phyloP scores from a whole-genome alignment of 495 filamentous ascomycete species.

The Amorphotheca resinae region DNA sequence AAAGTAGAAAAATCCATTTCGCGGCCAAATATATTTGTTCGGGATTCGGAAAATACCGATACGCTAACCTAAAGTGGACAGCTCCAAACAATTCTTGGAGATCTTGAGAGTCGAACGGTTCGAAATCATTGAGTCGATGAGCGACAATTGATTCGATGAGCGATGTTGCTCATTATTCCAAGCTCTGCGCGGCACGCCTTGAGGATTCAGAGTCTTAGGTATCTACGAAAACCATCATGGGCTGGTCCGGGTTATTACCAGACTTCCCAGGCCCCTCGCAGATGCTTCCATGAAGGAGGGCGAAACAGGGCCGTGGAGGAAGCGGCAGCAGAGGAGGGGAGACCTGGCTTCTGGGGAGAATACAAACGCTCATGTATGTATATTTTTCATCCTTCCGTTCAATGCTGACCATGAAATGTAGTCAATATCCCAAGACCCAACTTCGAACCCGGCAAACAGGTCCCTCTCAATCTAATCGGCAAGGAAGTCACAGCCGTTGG shows the following conservation, averaged over 20 bases:
- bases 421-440: constrained; percentile 4
- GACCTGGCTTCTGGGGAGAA: constrained; percentile 19
- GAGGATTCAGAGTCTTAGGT: neutral
- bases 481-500: constrained; percentile 8
- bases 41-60: constrained; percentile 1
- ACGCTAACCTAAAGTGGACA: constrained; percentile 14
- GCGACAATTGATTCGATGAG: constrained; percentile 1
- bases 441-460: constrained; percentile 3
- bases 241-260: neutral
- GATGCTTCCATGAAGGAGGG: constrained; percentile 4
- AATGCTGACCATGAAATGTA: constrained; percentile 2
- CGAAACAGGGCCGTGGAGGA: neutral
- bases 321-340: neutral
- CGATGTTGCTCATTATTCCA: constrained; percentile 11
- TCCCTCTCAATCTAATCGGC: constrained; percentile 1
- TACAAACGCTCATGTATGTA: constrained; percentile 39
- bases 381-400: neutral
- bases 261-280: neutral
- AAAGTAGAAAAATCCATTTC: constrained; percentile 30
- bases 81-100: constrained; percentile 3
- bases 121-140: neutral
- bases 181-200: neutral
- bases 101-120: too few species aligned
- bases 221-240: neutral
- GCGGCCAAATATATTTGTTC: neutral